Evolutionary conservation across 352 stramenopile species (phyloP), one percentile per base, ranked within the genome.

Genomic region (Globisporangium parvum): DNA sequence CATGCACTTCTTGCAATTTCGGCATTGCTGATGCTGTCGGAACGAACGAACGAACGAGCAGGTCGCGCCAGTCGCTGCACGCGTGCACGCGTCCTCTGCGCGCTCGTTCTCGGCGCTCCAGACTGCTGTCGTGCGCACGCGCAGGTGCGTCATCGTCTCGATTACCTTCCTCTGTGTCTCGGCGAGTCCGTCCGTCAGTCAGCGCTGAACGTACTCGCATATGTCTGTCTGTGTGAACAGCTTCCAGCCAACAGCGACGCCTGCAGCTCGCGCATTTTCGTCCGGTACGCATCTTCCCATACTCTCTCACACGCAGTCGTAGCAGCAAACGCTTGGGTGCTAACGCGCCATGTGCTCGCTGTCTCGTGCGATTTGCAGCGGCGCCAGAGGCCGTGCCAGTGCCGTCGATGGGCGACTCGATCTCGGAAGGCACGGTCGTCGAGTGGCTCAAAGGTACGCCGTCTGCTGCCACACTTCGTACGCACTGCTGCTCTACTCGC

Each of bases 351-450:
- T 33, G 28, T 33, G 28, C 28, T 33, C 28, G 28, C 28, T 33
- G 3, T 33, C 28, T 33, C 28, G 28, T 33, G 28, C 28, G 28
- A 33, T 33, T 33, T 33, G 28, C 28, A 8, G 28, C 28, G 6
- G 28, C 28, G 28, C 28, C 28, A 33, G 28, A 33, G 28, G 28
- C 28, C 3, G 28, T 33, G 28, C 28, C 28, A n/a, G 85, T 96
- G 24, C 87, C 85, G 51, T 90, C 85, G 39, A 94, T 96, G 80
- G 87, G 85, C 42, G 94, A 99, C 77, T 99, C 94, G 47, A 99
- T 99, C 74, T 98, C 90, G 10, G 93, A 98, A 67, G 96, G 96
- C 52, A 98, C 94, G 11, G 88, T 99, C 48, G 94, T 98, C n/a
- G n/a, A n/a, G n/a, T n/a, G n/a, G n/a, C n/a, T n/a, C n/a, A n/a